Evolutionary conservation across 495 filamentous ascomycete genomes (phyloP).

Genomic region (Neurospora terricola): DNA sequence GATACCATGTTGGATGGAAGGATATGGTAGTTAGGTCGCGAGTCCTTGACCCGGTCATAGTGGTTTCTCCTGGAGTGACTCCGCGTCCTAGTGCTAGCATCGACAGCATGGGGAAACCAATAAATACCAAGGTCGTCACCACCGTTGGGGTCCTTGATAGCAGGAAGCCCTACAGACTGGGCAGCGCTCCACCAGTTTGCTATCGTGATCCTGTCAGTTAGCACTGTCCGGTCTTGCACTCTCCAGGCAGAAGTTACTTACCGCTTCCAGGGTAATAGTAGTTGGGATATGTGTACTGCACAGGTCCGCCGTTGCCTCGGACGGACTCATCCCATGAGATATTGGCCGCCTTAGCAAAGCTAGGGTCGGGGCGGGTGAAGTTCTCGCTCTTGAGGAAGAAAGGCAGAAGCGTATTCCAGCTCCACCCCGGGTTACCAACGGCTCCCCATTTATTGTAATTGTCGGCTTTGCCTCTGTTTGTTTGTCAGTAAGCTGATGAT

Average conservation of each 20-base stretch:
- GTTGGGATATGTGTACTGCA: conserved; percentile 31
- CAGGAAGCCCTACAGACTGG: conserved; percentile 17
- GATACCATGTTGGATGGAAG: conserved; percentile 33
- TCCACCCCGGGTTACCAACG: conserved; percentile 53
- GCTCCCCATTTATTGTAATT: conserved; percentile 51
- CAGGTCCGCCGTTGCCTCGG: conserved; percentile 28
- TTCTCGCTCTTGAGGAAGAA: conserved; percentile 44
- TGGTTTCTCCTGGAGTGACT: conserved; percentile 31
- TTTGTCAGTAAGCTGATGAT: not conserved
- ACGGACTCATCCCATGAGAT: conserved; percentile 31
- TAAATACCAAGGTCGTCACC: conserved; percentile 23
- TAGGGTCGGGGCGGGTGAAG: conserved; percentile 14
- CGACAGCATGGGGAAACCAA: conserved; percentile 26
- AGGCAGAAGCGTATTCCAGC: conserved; percentile 48
- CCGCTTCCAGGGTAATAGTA: conserved; percentile 27
- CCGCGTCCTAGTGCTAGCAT: conserved; percentile 29
- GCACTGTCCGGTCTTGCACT: not conserved
- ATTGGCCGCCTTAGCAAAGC: conserved; percentile 16
- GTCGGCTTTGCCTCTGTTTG: conserved; percentile 23
- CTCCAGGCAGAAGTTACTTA: not conserved
- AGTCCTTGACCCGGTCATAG: conserved; percentile 22
- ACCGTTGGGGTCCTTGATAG: conserved; percentile 26
- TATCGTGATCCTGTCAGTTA: not conserved
- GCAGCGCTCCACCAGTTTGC: conserved; percentile 24
- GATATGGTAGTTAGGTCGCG: conserved; percentile 35